Percentiles rank a stretch among this genome's conserved stretches.
phyloP scores from a whole-genome alignment of 441 rosid genomes.

The Raphanus hybrid region DNA sequence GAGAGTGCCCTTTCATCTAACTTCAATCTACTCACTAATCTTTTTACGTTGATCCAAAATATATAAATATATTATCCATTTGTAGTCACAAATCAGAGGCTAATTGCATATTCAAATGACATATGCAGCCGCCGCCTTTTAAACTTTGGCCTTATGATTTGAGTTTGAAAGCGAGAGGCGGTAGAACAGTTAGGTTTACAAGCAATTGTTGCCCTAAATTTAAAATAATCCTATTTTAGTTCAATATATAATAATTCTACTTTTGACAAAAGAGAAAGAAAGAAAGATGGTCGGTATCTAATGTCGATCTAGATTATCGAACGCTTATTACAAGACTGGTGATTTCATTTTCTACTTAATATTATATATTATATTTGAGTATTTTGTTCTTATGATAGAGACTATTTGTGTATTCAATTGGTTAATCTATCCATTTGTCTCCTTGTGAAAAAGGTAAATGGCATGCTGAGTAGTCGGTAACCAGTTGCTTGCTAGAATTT shows the following conservation, averaged over 20 bases:
- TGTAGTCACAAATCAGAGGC: conserved; percentile 25
- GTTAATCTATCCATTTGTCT: conserved; percentile 29
- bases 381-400: conserved; percentile 2
- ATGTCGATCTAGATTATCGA: conserved; percentile 26
- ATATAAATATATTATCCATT: conserved; percentile 26
- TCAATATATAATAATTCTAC: not conserved
- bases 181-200: conserved; percentile 29
- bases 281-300: conserved; percentile 41
- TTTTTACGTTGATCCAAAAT: conserved; percentile 15
- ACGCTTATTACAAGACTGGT: conserved; percentile 27
- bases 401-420: conserved; percentile 6
- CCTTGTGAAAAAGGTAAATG: conserved; percentile 18
- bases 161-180: conserved; percentile 37
- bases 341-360: conserved; percentile 42
- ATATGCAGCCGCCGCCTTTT: conserved; percentile 44
- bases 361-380: conserved; percentile 25
- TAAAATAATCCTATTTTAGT: conserved; percentile 16
- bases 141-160: conserved; percentile 42
- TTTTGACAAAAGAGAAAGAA: conserved; percentile 1
- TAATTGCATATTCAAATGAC: conserved; percentile 32
- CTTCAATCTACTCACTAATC: conserved; percentile 42
- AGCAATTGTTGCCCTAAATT: conserved; percentile 25
- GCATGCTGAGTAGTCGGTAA: conserved; percentile 38
- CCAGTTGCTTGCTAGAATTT: conserved; percentile 29
- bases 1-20: conserved; percentile 47